A percentile compares a stretch with the other conserved stretches of the same genome.
Conservation (phyloP, 768 basidiomycete genomes). For the Pilatotrama ljubarskyi region DNA sequence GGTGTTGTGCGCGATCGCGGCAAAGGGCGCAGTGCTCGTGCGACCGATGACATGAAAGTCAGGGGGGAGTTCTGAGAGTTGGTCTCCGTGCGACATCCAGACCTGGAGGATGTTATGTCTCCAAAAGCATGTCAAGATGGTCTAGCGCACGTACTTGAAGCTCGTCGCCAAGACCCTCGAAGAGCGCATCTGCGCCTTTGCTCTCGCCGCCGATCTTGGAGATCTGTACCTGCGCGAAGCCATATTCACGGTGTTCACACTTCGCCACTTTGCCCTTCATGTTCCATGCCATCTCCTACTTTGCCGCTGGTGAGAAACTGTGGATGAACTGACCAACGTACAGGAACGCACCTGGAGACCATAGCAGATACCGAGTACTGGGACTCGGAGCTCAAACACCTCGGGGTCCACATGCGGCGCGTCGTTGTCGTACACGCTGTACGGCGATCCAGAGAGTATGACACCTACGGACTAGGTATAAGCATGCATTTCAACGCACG, state of each 20-base stretch:
- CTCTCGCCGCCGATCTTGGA: slow-evolving; percentile 54
- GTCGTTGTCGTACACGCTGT: slow-evolving; percentile 92
- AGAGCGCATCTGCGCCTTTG: slow-evolving; percentile 67
- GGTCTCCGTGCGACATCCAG: slow-evolving; percentile 99
- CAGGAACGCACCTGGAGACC: slow-evolving; percentile 74
- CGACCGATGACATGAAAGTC: slow-evolving; percentile 87
- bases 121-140: neutral
- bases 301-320: neutral
- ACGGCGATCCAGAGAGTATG: slow-evolving; percentile 96
- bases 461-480: slow-evolving; percentile 55
- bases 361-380: slow-evolving; percentile 96
- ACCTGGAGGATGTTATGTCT: slow-evolving; percentile 53
- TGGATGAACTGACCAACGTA: neutral
- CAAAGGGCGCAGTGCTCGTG: slow-evolving; percentile 86
- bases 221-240: slow-evolving; percentile 81
- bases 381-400: slow-evolving; percentile 84
- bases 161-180: slow-evolving; percentile 83
- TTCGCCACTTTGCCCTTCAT: slow-evolving; percentile 81
- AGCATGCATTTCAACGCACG: neutral
- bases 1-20: slow-evolving; percentile 87
- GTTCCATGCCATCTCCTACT: slow-evolving; percentile 90
- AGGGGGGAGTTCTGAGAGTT: slow-evolving; percentile 76
- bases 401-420: slow-evolving; percentile 94
- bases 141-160: slow-evolving; percentile 63
- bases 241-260: slow-evolving; percentile 94